Evolutionary conservation across 768 basidiomycete species (phyloP).

Genomic region (Tricholoma furcatifolium): DNA sequence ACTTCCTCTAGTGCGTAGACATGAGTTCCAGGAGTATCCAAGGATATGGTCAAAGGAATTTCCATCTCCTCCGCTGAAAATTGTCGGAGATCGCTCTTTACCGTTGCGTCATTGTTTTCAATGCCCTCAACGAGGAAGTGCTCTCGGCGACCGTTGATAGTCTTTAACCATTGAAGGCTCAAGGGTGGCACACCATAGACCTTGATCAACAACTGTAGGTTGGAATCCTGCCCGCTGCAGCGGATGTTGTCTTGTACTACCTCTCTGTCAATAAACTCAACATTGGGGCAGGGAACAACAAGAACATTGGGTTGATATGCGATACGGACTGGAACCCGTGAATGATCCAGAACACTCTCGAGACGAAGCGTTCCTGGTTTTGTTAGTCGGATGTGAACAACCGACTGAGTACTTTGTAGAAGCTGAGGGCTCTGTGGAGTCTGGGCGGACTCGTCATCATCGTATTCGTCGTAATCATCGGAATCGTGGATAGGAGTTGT

Average conservation of each 20-base stretch:
- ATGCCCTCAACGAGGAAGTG: slow-evolving; percentile 83
- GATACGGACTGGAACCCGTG: slow-evolving; percentile 74
- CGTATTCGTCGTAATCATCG: slow-evolving; percentile 67
- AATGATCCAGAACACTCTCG: slow-evolving; percentile 69
- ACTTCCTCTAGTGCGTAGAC: slow-evolving; percentile 78
- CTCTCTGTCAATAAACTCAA: slow-evolving; percentile 56
- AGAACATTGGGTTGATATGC: slow-evolving; percentile 59
- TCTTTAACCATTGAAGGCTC: slow-evolving; percentile 74
- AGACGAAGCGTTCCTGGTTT: slow-evolving; percentile 77
- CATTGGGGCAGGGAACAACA: slow-evolving; percentile 81
- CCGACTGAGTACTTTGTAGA: slow-evolving; percentile 72
- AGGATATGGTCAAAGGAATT: slow-evolving; percentile 66
- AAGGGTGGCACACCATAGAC: slow-evolving; percentile 76
- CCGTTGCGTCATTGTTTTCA: slow-evolving; percentile 49
- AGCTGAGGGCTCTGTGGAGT: slow-evolving; percentile 28
- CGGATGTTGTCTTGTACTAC: slow-evolving; percentile 43
- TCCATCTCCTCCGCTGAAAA: slow-evolving; percentile 52
- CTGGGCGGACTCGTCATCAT: slow-evolving; percentile 62
- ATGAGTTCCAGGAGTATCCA: slow-evolving; percentile 65
- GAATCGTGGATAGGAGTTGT: slow-evolving; percentile 29
- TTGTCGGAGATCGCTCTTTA: slow-evolving; percentile 13
- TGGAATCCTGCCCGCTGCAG: slow-evolving; percentile 67
- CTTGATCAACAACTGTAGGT: slow-evolving; percentile 57
- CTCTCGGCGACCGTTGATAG: slow-evolving; percentile 64
- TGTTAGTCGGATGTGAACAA: slow-evolving; percentile 68